phyloP scores from a whole-genome alignment of 2,329 filamentous ascomycete species.

The Zasmidium angulare region DNA sequence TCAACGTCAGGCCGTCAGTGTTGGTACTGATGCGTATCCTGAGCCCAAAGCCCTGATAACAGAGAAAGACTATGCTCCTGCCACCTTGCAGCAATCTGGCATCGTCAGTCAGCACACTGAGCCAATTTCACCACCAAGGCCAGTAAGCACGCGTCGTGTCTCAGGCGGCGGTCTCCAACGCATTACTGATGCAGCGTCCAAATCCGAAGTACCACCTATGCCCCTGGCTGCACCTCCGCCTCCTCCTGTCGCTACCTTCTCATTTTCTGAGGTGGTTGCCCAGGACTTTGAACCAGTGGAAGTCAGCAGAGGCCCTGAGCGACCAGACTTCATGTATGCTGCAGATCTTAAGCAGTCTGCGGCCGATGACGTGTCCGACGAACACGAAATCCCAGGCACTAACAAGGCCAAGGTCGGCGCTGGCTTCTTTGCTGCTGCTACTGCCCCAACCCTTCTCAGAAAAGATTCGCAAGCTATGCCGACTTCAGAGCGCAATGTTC shows the following conservation, averaged over 20 bases:
- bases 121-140: slow-evolving; percentile 25
- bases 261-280: slow-evolving; percentile 23
- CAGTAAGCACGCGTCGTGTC: not conserved
- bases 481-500: slow-evolving; percentile 6
- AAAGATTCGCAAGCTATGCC: slow-evolving; percentile 9
- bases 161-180: slow-evolving; percentile 5
- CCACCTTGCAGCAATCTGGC: slow-evolving; percentile 21
- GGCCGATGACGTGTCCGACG: not conserved
- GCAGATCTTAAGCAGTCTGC: slow-evolving; percentile 10
- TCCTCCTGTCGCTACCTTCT: slow-evolving; percentile 11
- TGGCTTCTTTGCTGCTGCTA: slow-evolving; percentile 6
- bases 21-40: slow-evolving; percentile 7
- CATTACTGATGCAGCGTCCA: slow-evolving; percentile 9
- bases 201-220: slow-evolving; percentile 7
- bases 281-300: slow-evolving; percentile 23
- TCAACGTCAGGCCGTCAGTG: slow-evolving; percentile 7
- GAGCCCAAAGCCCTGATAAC: slow-evolving; percentile 8
- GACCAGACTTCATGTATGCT: slow-evolving; percentile 7
- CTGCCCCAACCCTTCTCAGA: slow-evolving; percentile 4
- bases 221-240: slow-evolving; percentile 17
- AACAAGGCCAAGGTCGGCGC: slow-evolving; percentile 3
- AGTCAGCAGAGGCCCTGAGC: slow-evolving; percentile 21
- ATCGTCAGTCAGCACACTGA: slow-evolving; percentile 44
- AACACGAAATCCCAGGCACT: slow-evolving; percentile 17
- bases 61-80: slow-evolving; percentile 6